Base-by-base conservation (phyloP, 1,284 basidiomycete species). In the Naganishia albida region DNA sequence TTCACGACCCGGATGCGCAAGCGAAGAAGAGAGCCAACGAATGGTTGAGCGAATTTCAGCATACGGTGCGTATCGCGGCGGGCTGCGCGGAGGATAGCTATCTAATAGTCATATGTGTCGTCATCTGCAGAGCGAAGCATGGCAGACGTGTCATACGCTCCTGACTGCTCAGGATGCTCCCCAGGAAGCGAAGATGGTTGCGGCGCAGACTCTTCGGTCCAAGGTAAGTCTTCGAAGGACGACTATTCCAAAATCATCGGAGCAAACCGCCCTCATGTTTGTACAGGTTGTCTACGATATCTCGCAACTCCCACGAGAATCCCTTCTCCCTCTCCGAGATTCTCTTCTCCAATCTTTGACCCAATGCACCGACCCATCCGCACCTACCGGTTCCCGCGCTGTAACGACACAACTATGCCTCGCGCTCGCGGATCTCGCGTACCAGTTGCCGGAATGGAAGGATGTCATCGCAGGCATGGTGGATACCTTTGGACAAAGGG, bases 31-130 rank as follows among this genome's bases (percentile, higher is more conserved):
- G 84, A 69, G 93, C 92, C 71, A 94, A 93, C 81, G 82, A 87
- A 71, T 95, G 91, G 91, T 86, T 96, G 68, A 89, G 93, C 81
- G 90, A 93, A 80, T 96, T 95, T 77, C 93, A 96, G 81, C 93
- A 95, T 83, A 92, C 91, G 81, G 92, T 94, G 86, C 87, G 87
- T 90, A 10, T 2, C 16, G 53, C 8, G 4, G n/a, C n/a, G n/a
- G n/a, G 18, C 15, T 40, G 20, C 28, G n/a, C 30, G 20, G 13
- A 57, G 40, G 18, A 43, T 38, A 1, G 46, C 7, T 34, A 53
- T 39, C 42, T 53, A 75, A 15, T 10, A 23, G 39, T n/a, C 42
- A 51, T 25, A 18, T 40, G 34, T 49, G 2, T 51, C 34, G 23
- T n/a, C 12, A 13, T 48, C 16, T 48, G 23, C 85, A 97, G 91